Evolutionary conservation across 2,329 filamentous ascomycete genomes (phyloP), one percentile per base, ranked within the genome.

Genomic region (Endoconidiophora polonica): DNA sequence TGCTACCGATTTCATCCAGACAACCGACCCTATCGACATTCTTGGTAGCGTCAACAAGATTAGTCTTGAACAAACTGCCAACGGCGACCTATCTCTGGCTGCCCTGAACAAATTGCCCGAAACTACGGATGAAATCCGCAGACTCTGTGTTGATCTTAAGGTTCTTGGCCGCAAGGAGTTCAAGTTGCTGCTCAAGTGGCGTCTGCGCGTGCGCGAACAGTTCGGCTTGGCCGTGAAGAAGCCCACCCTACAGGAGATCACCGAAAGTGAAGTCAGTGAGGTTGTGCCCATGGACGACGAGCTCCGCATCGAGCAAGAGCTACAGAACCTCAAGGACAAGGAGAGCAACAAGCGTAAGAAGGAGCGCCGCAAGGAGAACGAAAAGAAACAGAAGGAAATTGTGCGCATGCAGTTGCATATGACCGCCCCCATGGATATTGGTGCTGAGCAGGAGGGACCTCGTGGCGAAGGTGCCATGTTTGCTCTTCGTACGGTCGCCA

Each of bases 361-460:
- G 58, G 84, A 94, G 59, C 78, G 82, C 57, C 76, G 88, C 56
- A 84, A 75, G 58, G 87, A 94, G 54, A 98, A 98, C 56, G 91
- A 98, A 64, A 79, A 79, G 63, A 96, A 94, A 65, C 85, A 91
- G 58, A 91, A 85, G 58, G 91, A 96, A 56, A 86, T 96, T 54
- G 73, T 94, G n/a, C 80, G 91, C 33, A 83, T 98, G 82, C 91
- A 98, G 65, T 79, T 98, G 69, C 82, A 95, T 67, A 98, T 98
- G 91, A 82, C 81, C 2, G 84, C 87, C 0, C 91, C 91, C 5
- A 91, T 86, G 72, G 91, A 98, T 56, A 94, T 98, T 55, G 91
- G 91, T 59, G 76, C 94, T 67, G 91, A 94, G 61, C 86, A 91
- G 64, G 68, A 76, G 22, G 86, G 86, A 0, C 83, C 85, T 0